Base-by-base conservation (phyloP, 2,329 filamentous ascomycete genomes). In the Aureobasidium uvarum region DNA sequence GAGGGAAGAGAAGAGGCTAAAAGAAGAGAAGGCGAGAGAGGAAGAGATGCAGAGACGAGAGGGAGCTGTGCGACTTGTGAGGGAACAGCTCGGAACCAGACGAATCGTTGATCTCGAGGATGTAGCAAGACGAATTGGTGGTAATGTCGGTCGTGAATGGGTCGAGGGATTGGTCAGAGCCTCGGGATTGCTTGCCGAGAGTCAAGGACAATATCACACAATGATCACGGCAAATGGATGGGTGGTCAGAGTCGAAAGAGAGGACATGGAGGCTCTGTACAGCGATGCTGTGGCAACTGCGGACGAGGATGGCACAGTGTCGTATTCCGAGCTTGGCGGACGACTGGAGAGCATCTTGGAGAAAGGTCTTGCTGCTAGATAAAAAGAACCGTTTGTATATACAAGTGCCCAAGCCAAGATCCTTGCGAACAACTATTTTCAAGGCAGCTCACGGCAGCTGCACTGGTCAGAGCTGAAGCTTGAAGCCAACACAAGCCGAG, bases 171-270 rank as follows among this genome's bases (percentile, higher is more conserved):
- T 82, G 56, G 69, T 81, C 11, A 76, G 74, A 65, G 78, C 77
- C 23, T 72, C 71, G 67, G 79, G 80, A 0, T 25, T 81, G 43
- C 51, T 71, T 54, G 62, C 71, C 25, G 67, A 69, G 43, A 69
- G 69, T 38, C 72, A 67, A 10, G 71, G 70, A 16, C 41, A 71
- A 68, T 31, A 69, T 11, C 68, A 77, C 63, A 75, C 75, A 3
- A 72, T 81, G 72, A 72, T 81, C 3, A 82, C 80, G 18, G 75
- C 75, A 13, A 74, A 70, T 16, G 77, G 77, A 5, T 81, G 80
- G 79, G 69, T 79, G 31, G 77, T 81, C 0, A 73, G 70, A 55
- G 71, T 82, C 7, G 74, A 75, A 38, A 69, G 70, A 31, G 70
- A 75, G 18, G 70, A 80, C 36, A 78, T 82, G 78, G 67, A 64